Base-by-base conservation (phyloP, 2,329 filamentous ascomycete genomes). In the Lasiodiplodia gonubiensis region DNA sequence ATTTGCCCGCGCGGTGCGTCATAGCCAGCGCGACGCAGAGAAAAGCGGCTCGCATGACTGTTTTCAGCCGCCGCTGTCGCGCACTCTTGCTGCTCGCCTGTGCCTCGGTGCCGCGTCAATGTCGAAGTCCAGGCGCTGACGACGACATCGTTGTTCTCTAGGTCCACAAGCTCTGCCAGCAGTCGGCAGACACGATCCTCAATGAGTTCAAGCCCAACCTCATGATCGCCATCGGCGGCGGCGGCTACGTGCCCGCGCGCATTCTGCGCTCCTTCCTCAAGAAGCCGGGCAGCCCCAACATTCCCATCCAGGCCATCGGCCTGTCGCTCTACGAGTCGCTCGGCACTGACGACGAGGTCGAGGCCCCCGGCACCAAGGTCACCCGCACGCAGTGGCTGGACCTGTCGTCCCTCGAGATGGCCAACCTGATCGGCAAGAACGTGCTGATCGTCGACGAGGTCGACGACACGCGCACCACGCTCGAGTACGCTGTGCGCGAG, bases 351-450 rank as follows among this genome's bases (percentile, higher is more conserved):
- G 82, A 83, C 63, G 82, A 84, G 67, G 85, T 92, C 75, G 95
- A 99, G 82, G 83, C 86, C 70, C 90, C 91, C 52, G 94, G 94
- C 72, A 97, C 92, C 72, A 95, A 96, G 83, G 95, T 99, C 74
- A 98, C 93, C 51, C 92, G 95, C 74, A 98, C 95, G 48, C 95
- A 99, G 87, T 99, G 95, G 95, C 89, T 99, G 68, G 95, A 99
- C 80, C 84, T 99, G 69, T 92, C 86, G 71, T 90, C 90, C 57
- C 86, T 97, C 71, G 89, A 93, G 81, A 95, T 97, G 90, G 86
- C 89, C 77, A 94, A 94, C 81, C 84, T 97, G 76, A 90, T 97
- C 70, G 93, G 93, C 81, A 96, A 96, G 87, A 92, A 92, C 79
- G 89, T 97, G 69, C 84, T 97, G 71, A 97, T 97, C 71, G 93